Conservation (phyloP, 768 basidiomycete genomes). For the Mycena amicta region DNA sequence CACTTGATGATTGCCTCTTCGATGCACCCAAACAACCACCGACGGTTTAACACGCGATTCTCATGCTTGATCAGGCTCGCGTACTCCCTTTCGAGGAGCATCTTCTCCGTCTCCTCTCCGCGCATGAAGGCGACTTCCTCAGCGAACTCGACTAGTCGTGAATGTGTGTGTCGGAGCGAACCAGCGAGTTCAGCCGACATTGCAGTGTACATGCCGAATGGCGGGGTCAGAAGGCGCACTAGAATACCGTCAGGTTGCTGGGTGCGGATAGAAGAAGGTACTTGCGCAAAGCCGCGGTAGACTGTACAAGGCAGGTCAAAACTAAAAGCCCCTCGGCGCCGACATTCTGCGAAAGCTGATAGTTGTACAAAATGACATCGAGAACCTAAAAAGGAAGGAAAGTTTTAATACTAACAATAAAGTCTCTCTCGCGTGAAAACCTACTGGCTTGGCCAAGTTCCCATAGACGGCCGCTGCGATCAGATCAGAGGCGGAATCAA, state of each 20-base stretch:
- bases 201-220: constrained; percentile 90
- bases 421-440: too few species aligned
- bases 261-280: too few species aligned
- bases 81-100: constrained; percentile 88
- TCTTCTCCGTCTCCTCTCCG: constrained; percentile 89
- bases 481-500: too few species aligned
- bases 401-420: too few species aligned
- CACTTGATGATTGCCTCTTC: constrained; percentile 98
- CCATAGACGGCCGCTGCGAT: constrained; percentile 92
- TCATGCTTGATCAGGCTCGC: constrained; percentile 84
- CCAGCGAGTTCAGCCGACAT: constrained; percentile 88
- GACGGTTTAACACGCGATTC: constrained; percentile 72
- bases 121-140: constrained; percentile 90
- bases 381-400: too few species aligned
- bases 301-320: constrained; percentile 82
- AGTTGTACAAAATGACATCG: constrained; percentile 94
- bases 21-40: constrained; percentile 88
- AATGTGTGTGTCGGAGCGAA: constrained; percentile 88
- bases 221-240: constrained; percentile 89
- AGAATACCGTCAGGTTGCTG: too few species aligned
- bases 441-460: constrained; percentile 86
- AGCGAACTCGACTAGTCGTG: constrained; percentile 83
- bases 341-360: constrained; percentile 90
- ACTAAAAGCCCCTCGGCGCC: constrained; percentile 90
- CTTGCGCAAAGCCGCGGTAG: constrained; percentile 80